Conservation (phyloP, 2,329 filamentous ascomycete species). For the Dothideomycetes sp. region DNA sequence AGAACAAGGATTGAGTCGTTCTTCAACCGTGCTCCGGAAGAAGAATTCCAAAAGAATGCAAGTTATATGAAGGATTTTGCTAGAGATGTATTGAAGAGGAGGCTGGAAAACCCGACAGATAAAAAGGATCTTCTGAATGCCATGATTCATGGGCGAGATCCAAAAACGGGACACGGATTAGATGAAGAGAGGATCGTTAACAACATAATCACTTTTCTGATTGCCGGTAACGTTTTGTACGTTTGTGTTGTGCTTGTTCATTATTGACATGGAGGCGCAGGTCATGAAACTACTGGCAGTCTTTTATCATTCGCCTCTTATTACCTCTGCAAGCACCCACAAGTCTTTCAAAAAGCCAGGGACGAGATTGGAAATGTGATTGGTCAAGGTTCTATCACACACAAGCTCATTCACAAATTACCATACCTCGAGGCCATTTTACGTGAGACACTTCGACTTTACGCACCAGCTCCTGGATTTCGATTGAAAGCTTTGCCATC, state of each 20-base stretch:
- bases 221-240: conserved; percentile 39
- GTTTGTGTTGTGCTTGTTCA: conserved; percentile 18
- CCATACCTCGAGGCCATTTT: conserved; percentile 47
- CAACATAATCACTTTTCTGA: conserved; percentile 61
- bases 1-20: not conserved
- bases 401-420: conserved; percentile 44
- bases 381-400: conserved; percentile 35
- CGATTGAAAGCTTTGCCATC: conserved; percentile 26
- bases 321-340: conserved; percentile 44
- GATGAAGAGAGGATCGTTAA: conserved; percentile 54
- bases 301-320: conserved; percentile 38
- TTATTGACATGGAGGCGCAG: not conserved
- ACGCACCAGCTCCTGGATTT: conserved; percentile 47
- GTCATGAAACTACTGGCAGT: conserved; percentile 16
- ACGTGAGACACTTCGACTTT: conserved; percentile 47
- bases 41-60: not conserved
- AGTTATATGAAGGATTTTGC: not conserved
- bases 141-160: conserved; percentile 51
- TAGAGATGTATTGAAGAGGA: not conserved
- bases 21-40: not conserved
- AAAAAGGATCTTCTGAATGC: conserved; percentile 49
- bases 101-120: conserved; percentile 2
- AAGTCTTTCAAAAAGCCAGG: conserved; percentile 41
- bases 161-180: conserved; percentile 50
- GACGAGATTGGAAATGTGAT: conserved; percentile 46